Evolutionary conservation across 495 filamentous ascomycete genomes (phyloP).

Genomic region (Xylaria acuta): DNA sequence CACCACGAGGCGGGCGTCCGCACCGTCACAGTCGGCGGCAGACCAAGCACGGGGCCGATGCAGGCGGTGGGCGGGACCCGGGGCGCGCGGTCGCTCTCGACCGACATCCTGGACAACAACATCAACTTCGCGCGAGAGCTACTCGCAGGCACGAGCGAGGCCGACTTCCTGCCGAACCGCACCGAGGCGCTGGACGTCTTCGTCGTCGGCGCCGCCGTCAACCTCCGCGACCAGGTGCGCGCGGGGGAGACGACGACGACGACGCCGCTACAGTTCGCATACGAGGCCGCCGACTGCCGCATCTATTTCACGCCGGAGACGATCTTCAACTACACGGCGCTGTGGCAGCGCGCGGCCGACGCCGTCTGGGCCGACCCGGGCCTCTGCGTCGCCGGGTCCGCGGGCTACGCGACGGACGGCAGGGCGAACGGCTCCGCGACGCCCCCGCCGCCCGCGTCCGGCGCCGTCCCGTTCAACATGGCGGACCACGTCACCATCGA

Average conservation of each 20-base stretch:
- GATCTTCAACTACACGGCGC: constrained; percentile 47
- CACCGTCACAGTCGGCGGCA: constrained; percentile 62
- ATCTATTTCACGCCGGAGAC: constrained; percentile 54
- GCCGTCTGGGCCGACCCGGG: constrained; percentile 35
- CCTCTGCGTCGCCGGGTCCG: constrained; percentile 36
- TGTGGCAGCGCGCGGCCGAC: constrained; percentile 50
- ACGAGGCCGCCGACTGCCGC: constrained; percentile 56
- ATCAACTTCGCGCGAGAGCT: constrained; percentile 37
- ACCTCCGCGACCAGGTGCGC: constrained; percentile 50
- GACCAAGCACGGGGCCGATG: constrained; percentile 55
- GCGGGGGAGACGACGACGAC: constrained; percentile 33
- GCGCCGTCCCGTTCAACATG: background rate
- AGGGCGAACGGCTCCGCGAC: background rate
- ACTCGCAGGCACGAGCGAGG: constrained; percentile 30
- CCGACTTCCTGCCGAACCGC: constrained; percentile 35
- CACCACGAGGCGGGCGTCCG: constrained; percentile 59
- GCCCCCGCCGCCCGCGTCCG: background rate
- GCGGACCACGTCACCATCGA: constrained; percentile 8
- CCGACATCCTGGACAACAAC: constrained; percentile 38
- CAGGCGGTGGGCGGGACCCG: constrained; percentile 64
- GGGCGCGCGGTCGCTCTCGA: constrained; percentile 40
- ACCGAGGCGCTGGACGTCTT: constrained; percentile 39
- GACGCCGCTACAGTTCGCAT: constrained; percentile 52
- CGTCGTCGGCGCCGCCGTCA: constrained; percentile 42
- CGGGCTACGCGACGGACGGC: background rate